Evolutionary conservation across 768 basidiomycete genomes (phyloP).

Genomic region (Tricholoma bakamatsutake): DNA sequence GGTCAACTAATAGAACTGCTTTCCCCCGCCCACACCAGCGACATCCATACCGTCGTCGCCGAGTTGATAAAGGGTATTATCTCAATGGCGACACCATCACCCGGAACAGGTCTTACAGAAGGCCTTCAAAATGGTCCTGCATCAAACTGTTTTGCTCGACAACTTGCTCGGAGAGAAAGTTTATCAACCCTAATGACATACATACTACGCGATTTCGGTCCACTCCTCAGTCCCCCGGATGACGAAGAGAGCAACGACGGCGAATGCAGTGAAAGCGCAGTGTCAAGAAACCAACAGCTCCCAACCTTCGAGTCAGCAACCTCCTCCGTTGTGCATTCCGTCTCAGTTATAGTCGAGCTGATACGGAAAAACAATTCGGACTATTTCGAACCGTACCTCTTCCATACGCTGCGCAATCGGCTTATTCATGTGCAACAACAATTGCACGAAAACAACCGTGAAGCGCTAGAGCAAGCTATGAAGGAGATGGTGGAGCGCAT

Average conservation of each 20-base stretch:
- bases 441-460: slow-evolving; percentile 55
- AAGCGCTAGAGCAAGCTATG: slow-evolving; percentile 66
- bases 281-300: slow-evolving; percentile 12
- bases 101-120: slow-evolving; percentile 66
- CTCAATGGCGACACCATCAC: slow-evolving; percentile 86
- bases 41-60: slow-evolving; percentile 80
- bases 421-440: slow-evolving; percentile 85
- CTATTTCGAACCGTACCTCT: slow-evolving; percentile 96
- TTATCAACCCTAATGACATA: slow-evolving; percentile 68
- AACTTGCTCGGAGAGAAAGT: slow-evolving; percentile 71
- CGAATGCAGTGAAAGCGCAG: slow-evolving; percentile 15
- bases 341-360: slow-evolving; percentile 86
- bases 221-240: slow-evolving; percentile 15
- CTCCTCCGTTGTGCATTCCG: slow-evolving; percentile 82
- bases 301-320: slow-evolving; percentile 47
- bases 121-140: slow-evolving; percentile 65
- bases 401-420: slow-evolving; percentile 88
- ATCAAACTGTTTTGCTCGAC: slow-evolving; percentile 84
- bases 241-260: slow-evolving; percentile 12
- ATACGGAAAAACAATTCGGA: slow-evolving; percentile 98
- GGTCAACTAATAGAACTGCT: slow-evolving; percentile 75
- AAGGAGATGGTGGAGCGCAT: slow-evolving; percentile 77
- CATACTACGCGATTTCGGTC: slow-evolving; percentile 64
- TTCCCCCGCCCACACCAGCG: slow-evolving; percentile 66
- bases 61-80: slow-evolving; percentile 95